Conservation (phyloP, 139 green algal species). For the Tetratostichococcus sp. region DNA sequence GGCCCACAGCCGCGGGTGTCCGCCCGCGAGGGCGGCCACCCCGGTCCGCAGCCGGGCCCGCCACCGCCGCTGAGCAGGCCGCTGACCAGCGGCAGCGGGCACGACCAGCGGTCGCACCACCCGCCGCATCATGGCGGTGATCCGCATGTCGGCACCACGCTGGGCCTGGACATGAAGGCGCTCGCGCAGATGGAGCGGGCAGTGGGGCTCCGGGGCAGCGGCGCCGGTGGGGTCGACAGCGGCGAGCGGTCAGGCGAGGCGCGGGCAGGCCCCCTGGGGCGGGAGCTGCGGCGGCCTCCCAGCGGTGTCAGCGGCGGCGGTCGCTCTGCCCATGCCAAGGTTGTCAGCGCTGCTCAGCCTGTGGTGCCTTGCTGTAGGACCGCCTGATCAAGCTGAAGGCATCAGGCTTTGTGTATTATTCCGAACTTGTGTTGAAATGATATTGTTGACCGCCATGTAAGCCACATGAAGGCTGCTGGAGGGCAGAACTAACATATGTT, state of each 20-base stretch:
- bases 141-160: neutral
- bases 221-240: too few relatives aligned
- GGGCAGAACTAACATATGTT: too few relatives aligned
- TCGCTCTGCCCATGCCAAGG: neutral
- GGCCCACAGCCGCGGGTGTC: neutral
- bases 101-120: neutral
- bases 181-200: neutral
- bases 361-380: too few relatives aligned
- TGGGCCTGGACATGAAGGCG: conserved; percentile 1
- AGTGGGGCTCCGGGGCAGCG: neutral
- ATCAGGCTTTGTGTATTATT: too few relatives aligned
- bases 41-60: neutral
- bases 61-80: neutral
- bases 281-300: neutral
- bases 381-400: too few relatives aligned
- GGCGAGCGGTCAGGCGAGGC: too few relatives aligned
- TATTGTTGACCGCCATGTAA: too few relatives aligned
- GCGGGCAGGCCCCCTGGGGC: too few relatives aligned
- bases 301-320: neutral
- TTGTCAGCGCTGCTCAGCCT: neutral
- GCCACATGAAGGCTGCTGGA: too few relatives aligned
- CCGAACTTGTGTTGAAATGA: too few relatives aligned
- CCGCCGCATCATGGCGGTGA: neutral
- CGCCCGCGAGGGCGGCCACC: neutral
- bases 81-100: too few relatives aligned